Evolutionary conservation across 805 yeast species (phyloP).

Genomic region (Tetrapisispora phaffii): DNA sequence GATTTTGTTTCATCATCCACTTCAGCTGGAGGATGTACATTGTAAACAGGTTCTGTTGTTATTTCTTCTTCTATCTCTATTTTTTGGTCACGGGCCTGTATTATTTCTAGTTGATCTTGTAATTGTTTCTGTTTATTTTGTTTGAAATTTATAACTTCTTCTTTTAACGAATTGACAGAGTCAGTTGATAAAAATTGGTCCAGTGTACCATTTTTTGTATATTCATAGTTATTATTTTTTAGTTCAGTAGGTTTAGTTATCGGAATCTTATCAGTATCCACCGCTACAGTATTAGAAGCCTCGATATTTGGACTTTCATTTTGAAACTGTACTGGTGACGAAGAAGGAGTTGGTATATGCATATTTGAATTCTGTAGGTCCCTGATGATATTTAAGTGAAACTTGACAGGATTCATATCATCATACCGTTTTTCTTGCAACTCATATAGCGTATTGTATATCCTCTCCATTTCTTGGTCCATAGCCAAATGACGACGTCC

Average conservation of each 20-base stretch:
- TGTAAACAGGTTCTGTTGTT: neutral
- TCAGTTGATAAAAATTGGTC: conserved; percentile 9
- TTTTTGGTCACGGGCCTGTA: neutral
- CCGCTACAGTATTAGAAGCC: neutral
- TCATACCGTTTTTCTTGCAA: conserved; percentile 33
- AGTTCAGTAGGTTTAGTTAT: neutral
- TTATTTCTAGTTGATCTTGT: neutral
- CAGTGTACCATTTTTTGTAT: conserved; percentile 14
- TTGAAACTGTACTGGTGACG: neutral
- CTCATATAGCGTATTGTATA: conserved; percentile 60
- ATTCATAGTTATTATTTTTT: conserved; percentile 16
- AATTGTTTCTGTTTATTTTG: conserved; percentile 14
- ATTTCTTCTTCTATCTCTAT: neutral
- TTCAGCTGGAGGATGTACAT: conserved; percentile 8
- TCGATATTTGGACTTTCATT: neutral
- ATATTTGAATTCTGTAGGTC: conserved; percentile 23
- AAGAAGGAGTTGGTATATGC: neutral
- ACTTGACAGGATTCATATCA: conserved; percentile 25
- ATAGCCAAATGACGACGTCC: conserved; percentile 62
- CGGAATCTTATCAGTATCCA: neutral
- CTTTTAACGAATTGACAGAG: conserved; percentile 21
- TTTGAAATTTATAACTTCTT: conserved; percentile 28
- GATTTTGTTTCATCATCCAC: conserved; percentile 5
- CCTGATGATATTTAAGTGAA: conserved; percentile 27
- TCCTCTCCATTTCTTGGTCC: conserved; percentile 65